A percentile compares a stretch with the other conserved stretches of the same genome.
These are phyloP conservation scores for Candida cerambycidarum DNA, from an alignment of 805 yeast genomes.

Conservation along the genomic window DNA sequence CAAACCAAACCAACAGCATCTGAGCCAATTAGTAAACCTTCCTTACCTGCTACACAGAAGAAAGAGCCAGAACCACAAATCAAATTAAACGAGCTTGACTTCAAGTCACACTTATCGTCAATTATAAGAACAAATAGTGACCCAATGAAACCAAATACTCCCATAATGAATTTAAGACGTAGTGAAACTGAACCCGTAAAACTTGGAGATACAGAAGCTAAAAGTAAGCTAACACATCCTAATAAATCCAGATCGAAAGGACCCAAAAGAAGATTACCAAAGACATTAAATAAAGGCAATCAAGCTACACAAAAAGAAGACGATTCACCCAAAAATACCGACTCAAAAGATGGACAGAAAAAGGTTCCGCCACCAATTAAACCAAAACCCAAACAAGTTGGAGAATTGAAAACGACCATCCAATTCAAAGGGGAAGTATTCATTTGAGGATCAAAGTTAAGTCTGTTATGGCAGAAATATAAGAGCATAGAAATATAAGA, in stretches of 20 bases:
- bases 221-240: conserved; percentile 39
- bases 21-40: no score
- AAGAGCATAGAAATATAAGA: no score
- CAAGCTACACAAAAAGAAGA: background rate
- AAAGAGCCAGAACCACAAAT: conserved; percentile 8
- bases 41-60: no score
- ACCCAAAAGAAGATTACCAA: conserved; percentile 51
- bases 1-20: background rate
- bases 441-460: no score
- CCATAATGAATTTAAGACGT: conserved; percentile 1
- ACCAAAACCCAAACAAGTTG: conserved; percentile 11
- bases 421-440: conserved; percentile 17
- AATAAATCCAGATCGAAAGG: conserved; percentile 51
- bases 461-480: no score
- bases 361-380: conserved; percentile 13
- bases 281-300: conserved; percentile 5
- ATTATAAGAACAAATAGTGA: conserved; percentile 30
- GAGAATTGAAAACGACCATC: conserved; percentile 11
- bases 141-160: conserved; percentile 16
- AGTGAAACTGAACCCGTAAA: conserved; percentile 10
- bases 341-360: background rate
- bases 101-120: conserved; percentile 25
- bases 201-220: conserved; percentile 13
- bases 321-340: background rate
- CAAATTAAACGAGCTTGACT: conserved; percentile 10